Evolutionary conservation across 2,329 filamentous ascomycete genomes (phyloP).

Genomic region (Tolypocladium tropicale): DNA sequence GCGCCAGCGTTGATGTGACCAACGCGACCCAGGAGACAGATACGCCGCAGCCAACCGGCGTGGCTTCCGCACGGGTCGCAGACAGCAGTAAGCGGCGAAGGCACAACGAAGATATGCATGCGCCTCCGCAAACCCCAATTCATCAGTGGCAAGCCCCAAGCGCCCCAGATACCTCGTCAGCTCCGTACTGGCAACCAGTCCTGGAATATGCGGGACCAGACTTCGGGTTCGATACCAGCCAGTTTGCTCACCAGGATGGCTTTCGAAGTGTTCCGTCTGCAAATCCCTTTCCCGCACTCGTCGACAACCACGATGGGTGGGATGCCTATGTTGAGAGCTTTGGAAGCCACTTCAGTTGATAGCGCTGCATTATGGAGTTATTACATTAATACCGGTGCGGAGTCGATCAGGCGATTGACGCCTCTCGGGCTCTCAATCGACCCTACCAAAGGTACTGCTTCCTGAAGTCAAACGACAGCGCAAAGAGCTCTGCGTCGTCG

Average conservation of each 20-base stretch:
- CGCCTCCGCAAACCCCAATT: not conserved
- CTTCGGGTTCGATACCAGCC: not conserved
- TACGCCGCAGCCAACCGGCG: not conserved
- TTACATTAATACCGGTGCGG: not conserved
- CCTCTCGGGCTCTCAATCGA: not conserved
- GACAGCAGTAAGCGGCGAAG: not conserved
- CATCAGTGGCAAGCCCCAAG: not conserved
- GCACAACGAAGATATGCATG: not conserved
- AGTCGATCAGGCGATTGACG: not conserved
- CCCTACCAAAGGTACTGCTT: not conserved
- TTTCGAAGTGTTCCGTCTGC: not conserved
- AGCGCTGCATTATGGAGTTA: not conserved
- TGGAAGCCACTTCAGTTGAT: not conserved
- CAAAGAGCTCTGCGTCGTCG: not conserved
- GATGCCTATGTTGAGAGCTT: not conserved
- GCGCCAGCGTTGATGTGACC: not conserved
- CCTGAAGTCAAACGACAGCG: not conserved
- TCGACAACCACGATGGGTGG: not conserved
- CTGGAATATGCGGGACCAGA: not conserved
- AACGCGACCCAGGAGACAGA: not conserved
- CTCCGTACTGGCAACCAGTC: not conserved
- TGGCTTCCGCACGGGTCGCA: not conserved
- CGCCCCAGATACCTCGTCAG: not conserved
- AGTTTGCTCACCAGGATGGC: not conserved
- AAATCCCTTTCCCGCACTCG: not conserved